Percentiles rank a stretch among this genome's conserved stretches.
Conservation (phyloP, 306 rosid species). For the Gynostemma pentaphyllum region DNA sequence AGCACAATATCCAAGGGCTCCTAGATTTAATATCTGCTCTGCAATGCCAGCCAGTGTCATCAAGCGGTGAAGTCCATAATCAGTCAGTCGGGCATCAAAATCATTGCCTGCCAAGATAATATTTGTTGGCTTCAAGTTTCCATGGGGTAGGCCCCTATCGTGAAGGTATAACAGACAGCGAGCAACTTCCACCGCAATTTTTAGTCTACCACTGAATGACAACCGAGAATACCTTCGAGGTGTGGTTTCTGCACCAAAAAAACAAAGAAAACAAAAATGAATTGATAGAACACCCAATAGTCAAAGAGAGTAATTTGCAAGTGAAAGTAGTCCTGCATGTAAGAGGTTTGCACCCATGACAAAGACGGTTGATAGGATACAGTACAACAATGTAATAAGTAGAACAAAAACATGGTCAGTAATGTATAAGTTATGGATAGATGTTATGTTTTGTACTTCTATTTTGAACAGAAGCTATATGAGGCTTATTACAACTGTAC, state of each 20-base stretch:
- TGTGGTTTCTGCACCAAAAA: slow-evolving; percentile 70
- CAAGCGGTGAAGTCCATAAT: slow-evolving; percentile 81
- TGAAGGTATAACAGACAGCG: slow-evolving; percentile 72
- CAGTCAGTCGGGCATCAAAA: slow-evolving; percentile 51
- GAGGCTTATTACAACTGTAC: neutral
- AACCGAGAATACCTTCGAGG: slow-evolving; percentile 80
- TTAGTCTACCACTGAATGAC: slow-evolving; percentile 70
- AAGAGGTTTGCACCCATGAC: neutral
- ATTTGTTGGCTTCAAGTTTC: slow-evolving; percentile 86
- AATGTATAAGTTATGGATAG: neutral
- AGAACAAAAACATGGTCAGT: neutral
- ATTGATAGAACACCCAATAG: slow-evolving; percentile 17
- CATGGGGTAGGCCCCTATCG: slow-evolving; percentile 89
- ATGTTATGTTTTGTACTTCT: neutral
- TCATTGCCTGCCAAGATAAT: slow-evolving; percentile 56
- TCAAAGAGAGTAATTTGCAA: slow-evolving; percentile 10
- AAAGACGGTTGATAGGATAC: neutral
- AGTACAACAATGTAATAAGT: neutral
- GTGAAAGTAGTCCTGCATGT: slow-evolving; percentile 3
- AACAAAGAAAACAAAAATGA: slow-evolving; percentile 2
- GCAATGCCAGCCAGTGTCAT: slow-evolving; percentile 85
- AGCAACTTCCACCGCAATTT: slow-evolving; percentile 73
- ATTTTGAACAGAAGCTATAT: neutral
- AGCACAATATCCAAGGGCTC: slow-evolving; percentile 94
- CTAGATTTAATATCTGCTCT: slow-evolving; percentile 83